phyloP scores from a whole-genome alignment of 1,284 basidiomycete species.

The Ceratobasidium sp. region DNA sequence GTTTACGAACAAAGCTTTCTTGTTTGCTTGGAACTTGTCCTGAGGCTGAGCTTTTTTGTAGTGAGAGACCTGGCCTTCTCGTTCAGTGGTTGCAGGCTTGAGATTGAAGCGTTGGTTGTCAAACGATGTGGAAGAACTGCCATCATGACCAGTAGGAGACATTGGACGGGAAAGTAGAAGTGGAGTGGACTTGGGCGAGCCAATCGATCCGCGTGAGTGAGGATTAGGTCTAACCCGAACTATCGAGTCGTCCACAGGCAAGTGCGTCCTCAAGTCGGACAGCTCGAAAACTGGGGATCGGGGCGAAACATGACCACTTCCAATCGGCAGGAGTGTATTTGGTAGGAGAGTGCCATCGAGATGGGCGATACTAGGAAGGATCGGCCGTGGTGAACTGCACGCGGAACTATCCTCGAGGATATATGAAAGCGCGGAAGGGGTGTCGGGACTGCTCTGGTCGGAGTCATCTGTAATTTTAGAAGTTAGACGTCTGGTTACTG shows the following conservation, averaged over 20 bases:
- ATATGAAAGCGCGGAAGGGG: slow-evolving; percentile 17
- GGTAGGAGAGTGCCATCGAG: slow-evolving; percentile 4
- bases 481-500: slow-evolving; percentile 6
- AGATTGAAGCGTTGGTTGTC: slow-evolving; percentile 2
- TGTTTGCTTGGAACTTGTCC: slow-evolving; percentile 1
- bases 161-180: slow-evolving; percentile 20
- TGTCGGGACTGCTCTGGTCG: slow-evolving; percentile 21
- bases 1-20: slow-evolving; percentile 5
- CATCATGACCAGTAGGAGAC: slow-evolving; percentile 6
- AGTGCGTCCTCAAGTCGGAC: slow-evolving; percentile 29
- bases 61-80: slow-evolving; percentile 3
- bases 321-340: slow-evolving; percentile 1
- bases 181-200: slow-evolving; percentile 12
- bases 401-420: slow-evolving; percentile 29
- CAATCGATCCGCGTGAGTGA: not conserved
- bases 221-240: not conserved
- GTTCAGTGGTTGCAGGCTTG: not conserved
- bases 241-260: slow-evolving; percentile 22
- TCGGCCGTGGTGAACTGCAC: slow-evolving; percentile 22
- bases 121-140: not conserved
- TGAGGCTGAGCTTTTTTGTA: slow-evolving; percentile 7
- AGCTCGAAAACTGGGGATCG: slow-evolving; percentile 30
- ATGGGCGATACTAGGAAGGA: slow-evolving; percentile 15
- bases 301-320: slow-evolving; percentile 14
- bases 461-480: slow-evolving; percentile 10